phyloP scores from a whole-genome alignment of 2,329 filamentous ascomycete genomes.

The Coniochaeta ligniaria region DNA sequence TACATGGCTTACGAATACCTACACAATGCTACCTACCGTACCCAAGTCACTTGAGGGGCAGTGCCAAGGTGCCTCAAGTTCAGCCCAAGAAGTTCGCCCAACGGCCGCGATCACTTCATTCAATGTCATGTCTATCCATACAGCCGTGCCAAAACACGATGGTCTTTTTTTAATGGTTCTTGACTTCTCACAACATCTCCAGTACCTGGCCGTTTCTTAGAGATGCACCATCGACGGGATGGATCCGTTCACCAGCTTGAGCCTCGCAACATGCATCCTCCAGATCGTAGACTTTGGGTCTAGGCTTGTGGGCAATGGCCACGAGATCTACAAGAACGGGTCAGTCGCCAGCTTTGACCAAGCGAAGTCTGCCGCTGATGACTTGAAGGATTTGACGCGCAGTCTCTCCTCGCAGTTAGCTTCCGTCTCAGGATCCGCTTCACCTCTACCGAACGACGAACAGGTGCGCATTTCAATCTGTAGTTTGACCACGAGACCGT shows the following conservation, averaged over 20 bases:
- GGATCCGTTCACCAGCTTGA: background rate
- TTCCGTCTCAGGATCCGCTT: background rate
- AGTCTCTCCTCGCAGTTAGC: background rate
- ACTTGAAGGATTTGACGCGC: background rate
- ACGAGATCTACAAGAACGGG: background rate
- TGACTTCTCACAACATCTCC: no score
- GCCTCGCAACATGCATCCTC: slow-evolving; percentile 25
- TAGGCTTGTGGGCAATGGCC: background rate
- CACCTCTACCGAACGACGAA: background rate
- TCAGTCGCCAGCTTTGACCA: background rate
- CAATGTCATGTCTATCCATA: no score
- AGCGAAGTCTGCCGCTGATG: background rate
- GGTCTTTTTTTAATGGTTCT: no score
- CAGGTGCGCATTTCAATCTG: no score
- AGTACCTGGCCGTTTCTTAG: no score
- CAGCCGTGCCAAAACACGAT: no score
- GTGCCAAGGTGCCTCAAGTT: no score
- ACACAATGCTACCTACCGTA: no score
- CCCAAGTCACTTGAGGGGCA: background rate
- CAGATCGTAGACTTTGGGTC: slow-evolving; percentile 13
- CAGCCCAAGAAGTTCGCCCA: no score
- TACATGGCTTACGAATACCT: no score
- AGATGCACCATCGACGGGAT: background rate
- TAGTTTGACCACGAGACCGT: no score
- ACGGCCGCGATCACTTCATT: background rate